These are phyloP conservation scores for Amanita polypyramis DNA, from an alignment of 768 basidiomycete genomes.

Conservation along the genomic window DNA sequence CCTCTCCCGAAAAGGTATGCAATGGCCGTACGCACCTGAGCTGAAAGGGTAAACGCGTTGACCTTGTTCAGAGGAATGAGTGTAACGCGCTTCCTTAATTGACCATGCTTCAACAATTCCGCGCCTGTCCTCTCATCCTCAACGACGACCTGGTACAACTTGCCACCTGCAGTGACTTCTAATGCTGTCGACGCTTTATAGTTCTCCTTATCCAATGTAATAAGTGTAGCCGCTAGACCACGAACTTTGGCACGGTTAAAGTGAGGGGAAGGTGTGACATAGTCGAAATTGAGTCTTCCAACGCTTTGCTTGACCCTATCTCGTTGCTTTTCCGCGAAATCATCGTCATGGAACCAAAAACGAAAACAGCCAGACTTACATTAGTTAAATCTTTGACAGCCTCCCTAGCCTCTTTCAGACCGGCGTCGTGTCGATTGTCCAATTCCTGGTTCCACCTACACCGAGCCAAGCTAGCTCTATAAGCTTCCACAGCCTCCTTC, in stretches of 20 bases:
- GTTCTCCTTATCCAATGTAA: conserved; percentile 60
- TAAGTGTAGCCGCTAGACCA: conserved; percentile 85
- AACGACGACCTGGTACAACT: conserved; percentile 89
- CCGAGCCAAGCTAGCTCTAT: conserved; percentile 39
- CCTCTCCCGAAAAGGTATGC: not conserved
- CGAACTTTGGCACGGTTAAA: conserved; percentile 86
- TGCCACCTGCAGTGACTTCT: conserved; percentile 85
- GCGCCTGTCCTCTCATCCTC: conserved; percentile 85
- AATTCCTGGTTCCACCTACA: conserved; percentile 73
- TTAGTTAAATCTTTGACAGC: conserved; percentile 51
- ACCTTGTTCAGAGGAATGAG: conserved; percentile 95
- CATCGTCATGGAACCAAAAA: not conserved
- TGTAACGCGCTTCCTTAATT: conserved; percentile 80
- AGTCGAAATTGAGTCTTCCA: conserved; percentile 73
- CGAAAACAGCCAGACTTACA: conserved; percentile 28
- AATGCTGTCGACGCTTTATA: conserved; percentile 80
- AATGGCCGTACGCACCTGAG: conserved; percentile 26
- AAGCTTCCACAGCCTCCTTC: conserved; percentile 45
- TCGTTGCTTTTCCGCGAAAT: conserved; percentile 36
- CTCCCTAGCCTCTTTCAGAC: conserved; percentile 39
- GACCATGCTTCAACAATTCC: conserved; percentile 62
- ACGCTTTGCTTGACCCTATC: conserved; percentile 59
- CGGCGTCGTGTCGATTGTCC: conserved; percentile 47
- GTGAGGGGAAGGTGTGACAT: conserved; percentile 59
- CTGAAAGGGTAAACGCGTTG: conserved; percentile 37